Conservation (phyloP, 257 asterid genomes). For the Nicotiana benthamiana region DNA sequence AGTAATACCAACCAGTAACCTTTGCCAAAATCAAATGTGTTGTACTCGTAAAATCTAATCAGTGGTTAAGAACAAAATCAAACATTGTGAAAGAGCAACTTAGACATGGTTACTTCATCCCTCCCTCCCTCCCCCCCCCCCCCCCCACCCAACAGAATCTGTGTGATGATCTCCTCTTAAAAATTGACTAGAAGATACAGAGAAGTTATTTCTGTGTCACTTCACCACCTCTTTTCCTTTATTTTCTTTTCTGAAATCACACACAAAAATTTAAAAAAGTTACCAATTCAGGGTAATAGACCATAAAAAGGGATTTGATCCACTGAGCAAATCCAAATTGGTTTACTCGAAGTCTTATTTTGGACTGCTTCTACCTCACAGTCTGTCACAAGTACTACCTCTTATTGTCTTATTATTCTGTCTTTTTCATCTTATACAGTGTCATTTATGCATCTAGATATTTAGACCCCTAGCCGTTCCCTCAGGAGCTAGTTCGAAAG, state of each 20-base stretch:
- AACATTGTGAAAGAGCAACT: neutral
- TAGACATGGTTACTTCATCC: neutral
- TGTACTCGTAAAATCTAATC: neutral
- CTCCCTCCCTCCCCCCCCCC: no score
- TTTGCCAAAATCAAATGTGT: no score
- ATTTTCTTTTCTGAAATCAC: no score
- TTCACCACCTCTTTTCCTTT: no score
- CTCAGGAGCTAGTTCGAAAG: neutral
- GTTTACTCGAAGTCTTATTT: neutral
- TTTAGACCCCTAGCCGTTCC: neutral
- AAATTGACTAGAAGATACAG: neutral
- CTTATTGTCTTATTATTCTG: no score
- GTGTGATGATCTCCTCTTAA: neutral
- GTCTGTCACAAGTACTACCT: no score
- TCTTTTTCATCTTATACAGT: no score
- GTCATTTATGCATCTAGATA: no score
- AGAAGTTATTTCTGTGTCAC: neutral
- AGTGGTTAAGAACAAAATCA: neutral
- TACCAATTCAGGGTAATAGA: no score
- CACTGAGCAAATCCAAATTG: neutral
- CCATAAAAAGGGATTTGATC: neutral
- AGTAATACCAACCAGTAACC: neutral
- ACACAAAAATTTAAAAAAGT: no score
- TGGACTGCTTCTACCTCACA: no score
- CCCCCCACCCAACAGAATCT: neutral